A percentile compares a stretch with the other conserved stretches of the same genome.
Evolutionary conservation across 192 early-diverging fungal genomes (phyloP).

Genomic region (Piromyces finnis): DNA sequence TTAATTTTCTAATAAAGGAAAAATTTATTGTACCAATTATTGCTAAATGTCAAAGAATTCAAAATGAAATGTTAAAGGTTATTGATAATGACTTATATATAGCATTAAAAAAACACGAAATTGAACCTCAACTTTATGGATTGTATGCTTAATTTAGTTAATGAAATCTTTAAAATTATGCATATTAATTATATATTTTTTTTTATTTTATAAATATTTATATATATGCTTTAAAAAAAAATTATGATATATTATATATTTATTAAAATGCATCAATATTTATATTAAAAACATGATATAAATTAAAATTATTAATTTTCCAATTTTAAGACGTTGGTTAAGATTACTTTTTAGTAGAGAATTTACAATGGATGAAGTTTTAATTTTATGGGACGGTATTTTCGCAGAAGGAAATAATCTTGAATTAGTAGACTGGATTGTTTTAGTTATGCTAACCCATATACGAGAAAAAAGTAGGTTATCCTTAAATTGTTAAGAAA

Average conservation of each 20-base stretch:
- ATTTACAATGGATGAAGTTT: slow-evolving; percentile 47
- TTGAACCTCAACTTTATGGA: slow-evolving; percentile 91
- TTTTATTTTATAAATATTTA: too few species aligned
- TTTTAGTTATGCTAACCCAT: slow-evolving; percentile 49
- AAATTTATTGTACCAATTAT: slow-evolving; percentile 51
- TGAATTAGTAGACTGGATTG: slow-evolving; percentile 65
- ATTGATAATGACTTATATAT: slow-evolving; percentile 53
- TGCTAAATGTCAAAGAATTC: slow-evolving; percentile 45
- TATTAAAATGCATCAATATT: too few species aligned
- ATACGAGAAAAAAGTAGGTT: slow-evolving; percentile 49
- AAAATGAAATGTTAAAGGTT: slow-evolving; percentile 44
- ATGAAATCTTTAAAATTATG: too few species aligned
- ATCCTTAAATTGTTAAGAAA: too few species aligned
- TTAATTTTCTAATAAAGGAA: slow-evolving; percentile 5
- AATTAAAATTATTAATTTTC: too few species aligned
- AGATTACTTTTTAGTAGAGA: slow-evolving; percentile 83
- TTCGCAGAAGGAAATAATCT: slow-evolving; percentile 65
- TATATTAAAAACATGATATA: too few species aligned
- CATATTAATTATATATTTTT: not conserved
- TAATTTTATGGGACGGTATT: slow-evolving; percentile 79
- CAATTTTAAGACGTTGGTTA: slow-evolving; percentile 85
- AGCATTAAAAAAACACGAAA: slow-evolving; percentile 52
- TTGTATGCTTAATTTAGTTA: too few species aligned
- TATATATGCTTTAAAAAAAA: too few species aligned
- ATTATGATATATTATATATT: too few species aligned